Evolutionary conservation across 2,329 filamentous ascomycete genomes (phyloP).

Genomic region (Clarireedia paspali): DNA sequence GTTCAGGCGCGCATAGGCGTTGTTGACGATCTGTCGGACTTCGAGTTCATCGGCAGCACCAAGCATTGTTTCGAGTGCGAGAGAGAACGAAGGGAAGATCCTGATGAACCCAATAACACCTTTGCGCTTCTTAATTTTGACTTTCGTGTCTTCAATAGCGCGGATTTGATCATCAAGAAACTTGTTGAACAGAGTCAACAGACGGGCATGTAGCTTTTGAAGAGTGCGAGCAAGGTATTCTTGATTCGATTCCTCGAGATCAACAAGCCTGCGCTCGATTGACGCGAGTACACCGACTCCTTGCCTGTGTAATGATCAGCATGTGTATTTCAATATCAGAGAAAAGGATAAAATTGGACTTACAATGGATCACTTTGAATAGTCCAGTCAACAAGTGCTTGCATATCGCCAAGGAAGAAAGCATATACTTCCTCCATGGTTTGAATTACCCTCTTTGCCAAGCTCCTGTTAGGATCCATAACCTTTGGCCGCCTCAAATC

Average conservation of each 20-base stretch:
- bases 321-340: conserved; percentile 15
- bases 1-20: conserved; percentile 81
- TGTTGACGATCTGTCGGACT: conserved; percentile 71
- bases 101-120: conserved; percentile 94
- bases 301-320: conserved; percentile 47
- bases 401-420: conserved; percentile 72
- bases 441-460: conserved; percentile 77
- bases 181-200: conserved; percentile 71
- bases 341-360: conserved; percentile 32
- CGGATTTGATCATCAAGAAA: conserved; percentile 94
- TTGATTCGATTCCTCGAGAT: conserved; percentile 84
- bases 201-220: conserved; percentile 67
- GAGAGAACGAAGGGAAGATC: conserved; percentile 81
- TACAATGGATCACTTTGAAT: conserved; percentile 73
- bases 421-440: conserved; percentile 85
- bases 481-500: conserved; percentile 68
- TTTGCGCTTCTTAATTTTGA: conserved; percentile 98
- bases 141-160: conserved; percentile 95
- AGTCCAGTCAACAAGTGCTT: conserved; percentile 77
- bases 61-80: conserved; percentile 78
- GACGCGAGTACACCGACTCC: conserved; percentile 78
- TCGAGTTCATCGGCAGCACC: conserved; percentile 51
- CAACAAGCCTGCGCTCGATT: conserved; percentile 69
- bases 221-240: conserved; percentile 78
- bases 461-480: conserved; percentile 80